Base-by-base conservation (phyloP, 2,329 filamentous ascomycete genomes). In the Aspergillus sp. region DNA sequence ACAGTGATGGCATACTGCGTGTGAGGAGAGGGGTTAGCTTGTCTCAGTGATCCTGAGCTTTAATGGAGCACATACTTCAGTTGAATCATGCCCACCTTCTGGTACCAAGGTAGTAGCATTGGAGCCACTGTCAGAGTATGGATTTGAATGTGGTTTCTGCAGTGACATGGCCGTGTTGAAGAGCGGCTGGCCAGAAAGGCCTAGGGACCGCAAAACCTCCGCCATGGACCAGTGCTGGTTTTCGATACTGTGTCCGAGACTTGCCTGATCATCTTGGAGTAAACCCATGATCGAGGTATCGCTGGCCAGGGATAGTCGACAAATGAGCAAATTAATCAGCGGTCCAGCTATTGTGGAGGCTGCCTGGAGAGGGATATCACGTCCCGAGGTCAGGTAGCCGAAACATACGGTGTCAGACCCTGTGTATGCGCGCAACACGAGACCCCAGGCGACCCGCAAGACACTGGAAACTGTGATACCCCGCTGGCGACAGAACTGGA, bases 361-460 rank as follows among this genome's bases (percentile, higher is more conserved):
- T 1, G 34, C 46, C 13, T 29, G 64, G 16, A 76, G 60, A 10
- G 68, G 63, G 13, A 70, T 61, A 32, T 75, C 69, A 4, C 75
- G 66, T 0, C 75, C 73, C 31, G 68, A 68, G 11, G 71, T 64
- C 3, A 71, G 72, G 50, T 71, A 71, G 9, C 71, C 74, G 61
- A 75, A 78, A 6, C 71, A 54, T 3, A 74, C 67, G 45, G 73
- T 66, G 25, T 73, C 63, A 3, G 63, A 67, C 1, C 64, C 67
- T 2, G 70, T 69, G 46, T 73, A 74, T 3, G 59, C 61, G 3
- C 65, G 63, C 1, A 75, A 55, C 1, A 75, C 59, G 16, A 76
- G 42, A 2, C 64, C 69, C 73, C 72, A 76, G 11, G 72, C 73
- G 4, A 69, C 65, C 4, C 69, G 66, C 34, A 75, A 65, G 36